Evolutionary conservation across 1,139 yeast species (phyloP).

Genomic region (Blastobotrys capitulatus): DNA sequence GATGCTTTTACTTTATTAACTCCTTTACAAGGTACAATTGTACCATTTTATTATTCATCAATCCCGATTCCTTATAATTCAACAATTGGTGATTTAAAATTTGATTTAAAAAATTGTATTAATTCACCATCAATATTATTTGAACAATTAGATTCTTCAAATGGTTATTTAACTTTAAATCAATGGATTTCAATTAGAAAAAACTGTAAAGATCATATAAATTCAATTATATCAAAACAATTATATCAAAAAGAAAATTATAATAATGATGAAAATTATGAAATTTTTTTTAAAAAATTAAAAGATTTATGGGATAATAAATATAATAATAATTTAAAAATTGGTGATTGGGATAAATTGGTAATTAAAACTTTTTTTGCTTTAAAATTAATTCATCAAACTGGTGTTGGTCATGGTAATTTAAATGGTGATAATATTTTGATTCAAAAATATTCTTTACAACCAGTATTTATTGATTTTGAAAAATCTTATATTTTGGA

Average conservation of each 20-base stretch:
- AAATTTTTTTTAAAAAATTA: no score
- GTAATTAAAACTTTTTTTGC: conserved; percentile 1
- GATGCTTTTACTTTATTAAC: neutral
- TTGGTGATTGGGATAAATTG: conserved; percentile 4
- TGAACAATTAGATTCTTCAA: conserved; percentile 1
- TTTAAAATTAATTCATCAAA: neutral
- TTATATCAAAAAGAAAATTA: neutral
- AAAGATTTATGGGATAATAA: no score
- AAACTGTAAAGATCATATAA: neutral
- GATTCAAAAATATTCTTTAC: conserved; percentile 2
- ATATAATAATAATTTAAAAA: no score
- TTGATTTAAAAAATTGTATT: no score
- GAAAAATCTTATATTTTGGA: conserved; percentile 1
- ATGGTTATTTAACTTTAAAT: neutral
- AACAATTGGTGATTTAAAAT: no score
- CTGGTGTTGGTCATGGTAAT: conserved; percentile 4
- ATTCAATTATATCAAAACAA: neutral
- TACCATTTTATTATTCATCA: conserved; percentile 1
- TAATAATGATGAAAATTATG: neutral
- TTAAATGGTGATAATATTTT: neutral
- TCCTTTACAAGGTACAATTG: conserved; percentile 5
- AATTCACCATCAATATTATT: neutral
- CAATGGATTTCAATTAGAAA: neutral
- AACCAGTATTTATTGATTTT: conserved; percentile 1
- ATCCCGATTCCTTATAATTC: neutral